Base-by-base conservation (phyloP, 2,329 filamentous ascomycete species). In the Trichophyton equinum region DNA sequence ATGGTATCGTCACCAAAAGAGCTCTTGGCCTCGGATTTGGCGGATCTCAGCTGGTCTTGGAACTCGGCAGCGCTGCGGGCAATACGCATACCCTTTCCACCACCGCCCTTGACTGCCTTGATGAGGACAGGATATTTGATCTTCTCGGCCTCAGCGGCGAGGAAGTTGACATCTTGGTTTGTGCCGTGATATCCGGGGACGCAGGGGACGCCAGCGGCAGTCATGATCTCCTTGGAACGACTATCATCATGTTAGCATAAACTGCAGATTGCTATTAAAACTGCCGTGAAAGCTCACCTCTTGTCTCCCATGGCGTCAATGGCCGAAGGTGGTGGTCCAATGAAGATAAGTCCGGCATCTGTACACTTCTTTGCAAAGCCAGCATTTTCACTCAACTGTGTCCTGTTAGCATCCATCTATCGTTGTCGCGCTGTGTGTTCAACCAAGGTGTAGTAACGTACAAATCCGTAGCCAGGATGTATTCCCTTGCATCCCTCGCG, bases 191-290 rank as follows among this genome's bases (percentile, higher is more conserved):
- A 99, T 0, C 94, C 94, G 0, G 94, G 94, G 57, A 99, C 94
- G 69, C 94, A 97, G 3, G 91, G 91, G 2, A 99, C 94, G 7
- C 91, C 90, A n/a, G 94, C 92, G 3, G 85, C 84, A 38, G 84
- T 90, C 94, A 99, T 97, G 70, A 99, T 96, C 71, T 96, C 88
- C 74, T 99, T 99, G 59, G 89, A 94, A 62, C 88, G 81, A 60
- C 81, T 82, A 59, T 20, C 2, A 11, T 13, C 22, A 51, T 22
- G 5, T 13, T 13, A 30, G 4, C 11, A 49, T 13, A 22, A 9
- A 18, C 33, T 51, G 25, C 9, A 7, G 7, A 11, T 47, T 30
- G 18, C n/a, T 36, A 3, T 11, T 46, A n/a, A 8, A 22, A 15
- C 20, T 7, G 11, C 27, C n/a, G n/a, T 22, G 5, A 53, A 25